Evolutionary conservation across 73 alveolate species (phyloP), one percentile per base, ranked within the genome.

Genomic region (Stentor coeruleus): DNA sequence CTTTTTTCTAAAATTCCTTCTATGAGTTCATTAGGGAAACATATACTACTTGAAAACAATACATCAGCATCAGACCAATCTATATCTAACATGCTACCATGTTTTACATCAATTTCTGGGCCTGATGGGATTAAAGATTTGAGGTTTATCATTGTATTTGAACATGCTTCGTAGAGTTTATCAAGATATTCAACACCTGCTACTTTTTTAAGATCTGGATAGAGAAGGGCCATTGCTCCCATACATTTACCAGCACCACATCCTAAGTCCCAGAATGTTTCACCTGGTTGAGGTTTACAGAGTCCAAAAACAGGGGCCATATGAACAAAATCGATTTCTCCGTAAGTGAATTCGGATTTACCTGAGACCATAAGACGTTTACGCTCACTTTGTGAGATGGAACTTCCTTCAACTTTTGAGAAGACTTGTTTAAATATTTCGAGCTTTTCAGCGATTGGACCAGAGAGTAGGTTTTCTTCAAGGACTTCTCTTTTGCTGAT

Each of bases 1-100:
- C 76, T 3, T 49, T 38, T 38, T 2, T 57, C 76, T 20, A 30
- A 76, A 3, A 86, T 86, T 3, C 84, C 92, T 14, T 82, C 84
- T 20, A 81, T 76, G 35, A 85, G 76, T 80, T 85, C 92, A 81
- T 86, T 85, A 15, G 92, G 92, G 86, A 86, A 86, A 66, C 92
- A 86, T 36, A 86, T 86, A 3, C 88, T 79, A 14, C 86, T 74
- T 57, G 88, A 72, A 33, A 74, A 86, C 37, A 86, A 74, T 20
- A 86, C 82, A 59, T 86, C 89, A 1, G 92, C 92, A 59, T 83
- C 74, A 35, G 74, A 30, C 89, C 88, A 86, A 36, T 82, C 92
- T 30, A 66, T 11, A 41, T 82, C 76, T 15, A 82, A 73, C 79
- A 86, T 86, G 74, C 82, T 89, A 1, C 82, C 89, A 35, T 82